Conservation (phyloP, 2,329 filamentous ascomycete genomes). For the Aspergillus sojae region DNA sequence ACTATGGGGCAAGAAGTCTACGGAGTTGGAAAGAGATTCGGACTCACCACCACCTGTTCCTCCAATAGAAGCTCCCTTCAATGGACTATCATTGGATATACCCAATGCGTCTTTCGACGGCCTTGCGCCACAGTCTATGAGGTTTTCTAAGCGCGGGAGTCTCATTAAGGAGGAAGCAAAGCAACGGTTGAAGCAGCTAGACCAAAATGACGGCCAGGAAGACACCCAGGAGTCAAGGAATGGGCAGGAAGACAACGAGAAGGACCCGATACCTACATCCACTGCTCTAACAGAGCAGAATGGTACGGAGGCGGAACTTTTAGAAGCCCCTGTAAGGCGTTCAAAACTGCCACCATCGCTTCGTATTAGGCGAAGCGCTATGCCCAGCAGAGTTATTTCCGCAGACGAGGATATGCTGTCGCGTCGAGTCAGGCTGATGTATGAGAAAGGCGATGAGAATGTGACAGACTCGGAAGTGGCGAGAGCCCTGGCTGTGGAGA, state of each 20-base stretch:
- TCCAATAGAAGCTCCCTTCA: conserved; percentile 44
- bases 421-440: conserved; percentile 65
- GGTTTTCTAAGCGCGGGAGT: conserved; percentile 64
- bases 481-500: conserved; percentile 39
- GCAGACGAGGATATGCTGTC: conserved; percentile 66
- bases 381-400: conserved; percentile 57
- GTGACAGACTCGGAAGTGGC: conserved; percentile 48
- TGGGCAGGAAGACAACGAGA: conserved; percentile 9
- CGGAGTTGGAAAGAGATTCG: conserved; percentile 34
- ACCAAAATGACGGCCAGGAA: conserved; percentile 21
- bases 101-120: conserved; percentile 58
- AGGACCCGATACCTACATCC: conserved; percentile 5
- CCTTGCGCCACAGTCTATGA: conserved; percentile 54
- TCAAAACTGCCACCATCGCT: conserved; percentile 39
- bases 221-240: neutral
- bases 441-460: conserved; percentile 62
- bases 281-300: conserved; percentile 18
- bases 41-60: conserved; percentile 38
- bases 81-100: conserved; percentile 57
- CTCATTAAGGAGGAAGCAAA: conserved; percentile 56
- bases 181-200: conserved; percentile 34
- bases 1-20: conserved; percentile 36
- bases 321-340: conserved; percentile 29
- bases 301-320: conserved; percentile 20
- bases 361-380: conserved; percentile 39